A percentile compares a stretch with the other conserved stretches of the same genome.
Evolutionary conservation across 495 filamentous ascomycete genomes (phyloP).

Genomic region (Lichina pygmaea): DNA sequence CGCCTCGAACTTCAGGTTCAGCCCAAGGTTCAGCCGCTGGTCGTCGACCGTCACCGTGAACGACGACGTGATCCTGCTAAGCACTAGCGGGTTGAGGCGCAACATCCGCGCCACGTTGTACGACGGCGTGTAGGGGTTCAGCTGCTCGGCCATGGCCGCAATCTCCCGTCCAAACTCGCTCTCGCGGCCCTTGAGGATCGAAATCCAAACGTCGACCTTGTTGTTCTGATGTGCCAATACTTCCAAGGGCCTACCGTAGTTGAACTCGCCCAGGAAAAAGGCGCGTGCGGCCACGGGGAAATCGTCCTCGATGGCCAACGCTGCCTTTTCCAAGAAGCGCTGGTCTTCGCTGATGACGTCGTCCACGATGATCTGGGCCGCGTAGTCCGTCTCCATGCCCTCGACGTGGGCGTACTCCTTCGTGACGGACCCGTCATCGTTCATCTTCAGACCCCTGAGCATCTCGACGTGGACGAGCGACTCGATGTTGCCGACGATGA

Average conservation of each 20-base stretch:
- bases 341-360: constrained; percentile 76
- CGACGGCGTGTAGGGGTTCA: constrained; percentile 57
- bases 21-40: constrained; percentile 58
- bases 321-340: constrained; percentile 70
- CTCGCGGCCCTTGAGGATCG: constrained; percentile 37
- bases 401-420: constrained; percentile 85
- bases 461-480: constrained; percentile 76
- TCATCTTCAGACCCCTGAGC: constrained; percentile 73
- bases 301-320: constrained; percentile 70
- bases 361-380: constrained; percentile 71
- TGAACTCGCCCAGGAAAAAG: constrained; percentile 92
- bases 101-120: constrained; percentile 64
- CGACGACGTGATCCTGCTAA: constrained; percentile 88
- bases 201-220: constrained; percentile 52
- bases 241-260: constrained; percentile 72
- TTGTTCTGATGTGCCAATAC: constrained; percentile 47
- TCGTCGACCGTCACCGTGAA: constrained; percentile 63
- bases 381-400: constrained; percentile 77
- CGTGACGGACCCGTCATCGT: constrained; percentile 65
- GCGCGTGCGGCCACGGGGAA: constrained; percentile 58
- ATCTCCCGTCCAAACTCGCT: constrained; percentile 56
- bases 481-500: constrained; percentile 67
- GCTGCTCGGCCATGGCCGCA: constrained; percentile 33
- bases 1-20: constrained; percentile 92
- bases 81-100: constrained; percentile 53